Evolutionary conservation across 768 basidiomycete genomes (phyloP).

Genomic region (Lactarius indigo): DNA sequence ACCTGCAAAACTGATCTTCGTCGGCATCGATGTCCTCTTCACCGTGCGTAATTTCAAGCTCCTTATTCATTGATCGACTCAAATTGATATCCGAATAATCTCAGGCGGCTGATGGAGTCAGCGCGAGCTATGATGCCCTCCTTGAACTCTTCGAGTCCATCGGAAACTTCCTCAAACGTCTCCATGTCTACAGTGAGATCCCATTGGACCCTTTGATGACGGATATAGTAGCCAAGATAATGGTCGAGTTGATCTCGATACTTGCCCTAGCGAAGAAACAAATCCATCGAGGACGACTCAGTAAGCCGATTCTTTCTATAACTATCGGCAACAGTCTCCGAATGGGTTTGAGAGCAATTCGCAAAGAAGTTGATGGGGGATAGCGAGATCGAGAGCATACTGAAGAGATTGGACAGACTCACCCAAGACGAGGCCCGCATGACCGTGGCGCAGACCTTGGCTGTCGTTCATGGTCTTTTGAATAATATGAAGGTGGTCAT

Average conservation of each 20-base stretch:
- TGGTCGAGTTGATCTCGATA: background rate
- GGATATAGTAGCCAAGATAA: background rate
- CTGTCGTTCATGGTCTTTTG: background rate
- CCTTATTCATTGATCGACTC: background rate
- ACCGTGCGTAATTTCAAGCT: background rate
- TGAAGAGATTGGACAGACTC: background rate
- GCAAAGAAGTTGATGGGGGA: background rate
- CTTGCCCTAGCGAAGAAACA: background rate
- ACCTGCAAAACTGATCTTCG: background rate
- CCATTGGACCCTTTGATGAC: background rate
- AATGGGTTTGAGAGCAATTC: background rate
- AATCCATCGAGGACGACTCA: background rate
- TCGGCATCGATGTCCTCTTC: background rate
- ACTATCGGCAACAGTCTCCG: background rate
- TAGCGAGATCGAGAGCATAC: background rate
- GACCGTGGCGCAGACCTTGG: background rate
- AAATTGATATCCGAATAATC: background rate
- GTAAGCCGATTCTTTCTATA: background rate
- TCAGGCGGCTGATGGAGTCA: background rate
- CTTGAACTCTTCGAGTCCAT: constrained; percentile 3
- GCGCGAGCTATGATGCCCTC: background rate
- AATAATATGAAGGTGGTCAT: background rate
- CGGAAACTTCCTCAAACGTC: constrained; percentile 6
- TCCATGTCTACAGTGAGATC: background rate
- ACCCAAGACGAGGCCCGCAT: background rate